A percentile compares a stretch with the other conserved stretches of the same genome.
phyloP scores from a whole-genome alignment of 2,329 filamentous ascomycete genomes.

The Paramyrothecium sp. region DNA sequence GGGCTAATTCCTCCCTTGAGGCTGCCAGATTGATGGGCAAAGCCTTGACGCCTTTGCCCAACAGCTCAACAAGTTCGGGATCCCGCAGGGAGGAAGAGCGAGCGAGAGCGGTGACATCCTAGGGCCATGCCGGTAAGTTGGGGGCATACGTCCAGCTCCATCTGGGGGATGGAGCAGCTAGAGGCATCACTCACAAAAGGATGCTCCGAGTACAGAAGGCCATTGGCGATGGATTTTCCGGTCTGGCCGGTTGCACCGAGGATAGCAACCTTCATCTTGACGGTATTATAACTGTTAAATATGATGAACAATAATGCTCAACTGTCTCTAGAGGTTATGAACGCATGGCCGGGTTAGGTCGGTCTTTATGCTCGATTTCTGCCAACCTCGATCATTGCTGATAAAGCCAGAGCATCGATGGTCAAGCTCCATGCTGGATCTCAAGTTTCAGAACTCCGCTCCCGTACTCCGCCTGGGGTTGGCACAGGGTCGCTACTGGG shows the following conservation, averaged over 20 bases:
- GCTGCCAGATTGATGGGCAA: slow-evolving; percentile 6
- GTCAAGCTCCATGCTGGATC: too few relatives aligned
- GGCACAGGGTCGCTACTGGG: too few relatives aligned
- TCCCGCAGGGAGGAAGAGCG: slow-evolving; percentile 10
- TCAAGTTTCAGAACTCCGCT: too few relatives aligned
- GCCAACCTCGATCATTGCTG: too few relatives aligned
- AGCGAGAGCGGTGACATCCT: slow-evolving; percentile 13
- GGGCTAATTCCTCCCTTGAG: background rate
- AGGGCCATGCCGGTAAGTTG: background rate
- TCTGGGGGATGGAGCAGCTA: too few relatives aligned
- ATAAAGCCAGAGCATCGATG: too few relatives aligned
- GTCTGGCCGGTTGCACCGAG: slow-evolving; percentile 15
- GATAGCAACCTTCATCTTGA: slow-evolving; percentile 8
- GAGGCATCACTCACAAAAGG: slow-evolving; percentile 13
- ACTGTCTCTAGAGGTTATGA: too few relatives aligned
- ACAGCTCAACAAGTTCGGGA: slow-evolving; percentile 8
- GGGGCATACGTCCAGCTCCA: background rate
- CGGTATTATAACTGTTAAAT: too few relatives aligned
- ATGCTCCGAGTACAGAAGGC: slow-evolving; percentile 5
- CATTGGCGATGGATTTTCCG: slow-evolving; percentile 11
- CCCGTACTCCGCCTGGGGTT: too few relatives aligned
- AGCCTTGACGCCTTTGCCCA: slow-evolving; percentile 7
- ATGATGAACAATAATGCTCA: too few relatives aligned
- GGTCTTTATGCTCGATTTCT: too few relatives aligned
- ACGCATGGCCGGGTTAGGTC: too few relatives aligned